phyloP scores from a whole-genome alignment of 2,329 filamentous ascomycete genomes.

The Epichloe amarillans region DNA sequence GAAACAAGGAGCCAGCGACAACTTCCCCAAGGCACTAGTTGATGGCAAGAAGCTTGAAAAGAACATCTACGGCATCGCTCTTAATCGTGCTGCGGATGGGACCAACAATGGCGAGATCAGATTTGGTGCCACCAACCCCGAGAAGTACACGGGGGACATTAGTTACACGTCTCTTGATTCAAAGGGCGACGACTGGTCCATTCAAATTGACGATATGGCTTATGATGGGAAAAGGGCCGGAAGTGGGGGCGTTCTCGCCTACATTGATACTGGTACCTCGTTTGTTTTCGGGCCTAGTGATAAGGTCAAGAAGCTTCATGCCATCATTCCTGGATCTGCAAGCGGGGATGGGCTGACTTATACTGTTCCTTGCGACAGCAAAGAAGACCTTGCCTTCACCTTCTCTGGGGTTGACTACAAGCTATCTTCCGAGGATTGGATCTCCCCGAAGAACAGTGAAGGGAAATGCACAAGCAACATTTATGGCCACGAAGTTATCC shows the following conservation, averaged over 20 bases:
- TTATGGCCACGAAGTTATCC: conserved; percentile 56
- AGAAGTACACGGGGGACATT: conserved; percentile 55
- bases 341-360: conserved; percentile 49
- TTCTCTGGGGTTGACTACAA: conserved; percentile 56
- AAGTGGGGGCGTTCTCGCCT: conserved; percentile 45
- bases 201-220: conserved; percentile 52
- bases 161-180: conserved; percentile 44
- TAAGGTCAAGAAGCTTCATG: conserved; percentile 56
- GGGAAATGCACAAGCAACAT: conserved; percentile 57
- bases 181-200: conserved; percentile 54
- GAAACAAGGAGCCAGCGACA: conserved; percentile 44
- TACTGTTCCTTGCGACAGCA: conserved; percentile 59
- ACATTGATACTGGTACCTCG: conserved; percentile 75
- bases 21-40: conserved; percentile 52
- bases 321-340: conserved; percentile 47
- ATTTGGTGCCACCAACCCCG: conserved; percentile 56
- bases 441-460: conserved; percentile 32
- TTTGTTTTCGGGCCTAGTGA: conserved; percentile 59
- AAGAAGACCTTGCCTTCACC: conserved; percentile 44
- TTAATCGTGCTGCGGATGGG: conserved; percentile 54
- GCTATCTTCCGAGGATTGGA: conserved; percentile 59
- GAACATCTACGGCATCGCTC: conserved; percentile 58
- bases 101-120: conserved; percentile 61
- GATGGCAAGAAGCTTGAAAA: conserved; percentile 39
- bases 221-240: conserved; percentile 45